Conservation (phyloP, 768 basidiomycete species). For the Xanthoconium stramineum region DNA sequence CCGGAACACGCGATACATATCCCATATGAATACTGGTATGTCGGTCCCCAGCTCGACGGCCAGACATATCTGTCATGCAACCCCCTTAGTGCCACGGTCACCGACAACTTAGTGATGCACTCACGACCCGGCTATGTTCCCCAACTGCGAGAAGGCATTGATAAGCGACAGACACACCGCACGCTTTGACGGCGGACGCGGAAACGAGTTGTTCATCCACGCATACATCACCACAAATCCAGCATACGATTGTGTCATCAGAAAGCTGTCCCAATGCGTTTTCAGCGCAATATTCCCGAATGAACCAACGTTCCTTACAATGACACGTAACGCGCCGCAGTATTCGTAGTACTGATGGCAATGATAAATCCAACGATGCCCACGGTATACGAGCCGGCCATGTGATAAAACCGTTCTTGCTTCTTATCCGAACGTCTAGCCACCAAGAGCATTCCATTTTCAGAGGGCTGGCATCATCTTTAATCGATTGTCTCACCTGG, state of each 20-base stretch:
- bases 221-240: conserved; percentile 64
- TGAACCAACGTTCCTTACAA: conserved; percentile 40
- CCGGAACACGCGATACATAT: conserved; percentile 65
- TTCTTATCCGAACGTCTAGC: conserved; percentile 64
- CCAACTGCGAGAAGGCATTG: conserved; percentile 79
- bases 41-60: conserved; percentile 67
- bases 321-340: conserved; percentile 60
- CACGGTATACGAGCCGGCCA: conserved; percentile 45
- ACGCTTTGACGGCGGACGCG: conserved; percentile 78
- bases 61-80: conserved; percentile 51
- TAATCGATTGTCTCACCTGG: conserved; percentile 36
- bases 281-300: conserved; percentile 5
- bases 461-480: not conserved
- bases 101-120: conserved; percentile 24
- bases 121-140: conserved; percentile 82
- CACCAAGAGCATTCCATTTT: not conserved
- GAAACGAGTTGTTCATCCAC: conserved; percentile 58
- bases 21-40: conserved; percentile 67
- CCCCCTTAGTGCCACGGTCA: not conserved
- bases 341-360: conserved; percentile 61
- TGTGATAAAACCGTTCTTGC: conserved; percentile 73
- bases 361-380: conserved; percentile 71
- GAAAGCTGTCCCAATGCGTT: conserved; percentile 45
- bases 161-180: conserved; percentile 79
- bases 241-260: conserved; percentile 72